Conservation (phyloP, 257 asterid species). For the Leptodermis oblonga region DNA sequence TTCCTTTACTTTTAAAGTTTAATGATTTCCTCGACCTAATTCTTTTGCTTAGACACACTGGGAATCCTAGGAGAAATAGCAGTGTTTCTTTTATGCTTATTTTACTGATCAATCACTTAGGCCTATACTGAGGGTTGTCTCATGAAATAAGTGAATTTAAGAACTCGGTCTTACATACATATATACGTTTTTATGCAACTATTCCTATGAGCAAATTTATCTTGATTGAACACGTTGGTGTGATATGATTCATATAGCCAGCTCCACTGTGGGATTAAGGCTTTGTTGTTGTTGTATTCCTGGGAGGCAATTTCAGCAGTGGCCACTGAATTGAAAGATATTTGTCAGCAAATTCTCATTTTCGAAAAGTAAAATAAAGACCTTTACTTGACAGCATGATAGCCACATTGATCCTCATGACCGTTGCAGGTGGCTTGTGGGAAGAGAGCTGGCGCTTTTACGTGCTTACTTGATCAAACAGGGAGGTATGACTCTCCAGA, state of each 20-base stretch:
- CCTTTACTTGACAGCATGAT: background rate
- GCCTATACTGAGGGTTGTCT: background rate
- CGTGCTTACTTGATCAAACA: slow-evolving; percentile 90
- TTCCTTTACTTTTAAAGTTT: background rate
- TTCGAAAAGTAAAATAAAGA: too few relatives aligned
- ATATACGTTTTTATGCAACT: background rate
- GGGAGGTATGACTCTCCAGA: slow-evolving; percentile 73
- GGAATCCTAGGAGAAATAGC: background rate
- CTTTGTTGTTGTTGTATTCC: too few relatives aligned
- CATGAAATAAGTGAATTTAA: background rate
- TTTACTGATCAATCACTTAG: background rate
- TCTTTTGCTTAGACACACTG: background rate
- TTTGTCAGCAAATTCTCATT: background rate
- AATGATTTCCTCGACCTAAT: background rate
- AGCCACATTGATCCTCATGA: background rate
- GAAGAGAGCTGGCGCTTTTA: slow-evolving; percentile 78
- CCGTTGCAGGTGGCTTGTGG: slow-evolving; percentile 80
- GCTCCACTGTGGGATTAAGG: too few relatives aligned
- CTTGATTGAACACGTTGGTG: too few relatives aligned
- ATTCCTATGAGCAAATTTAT: background rate
- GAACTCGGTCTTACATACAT: background rate
- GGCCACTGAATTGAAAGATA: background rate
- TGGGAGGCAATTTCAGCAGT: too few relatives aligned
- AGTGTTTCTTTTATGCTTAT: background rate
- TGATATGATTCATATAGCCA: too few relatives aligned